Conservation (phyloP, 768 basidiomycete species). For the Dioszegia crocea region DNA sequence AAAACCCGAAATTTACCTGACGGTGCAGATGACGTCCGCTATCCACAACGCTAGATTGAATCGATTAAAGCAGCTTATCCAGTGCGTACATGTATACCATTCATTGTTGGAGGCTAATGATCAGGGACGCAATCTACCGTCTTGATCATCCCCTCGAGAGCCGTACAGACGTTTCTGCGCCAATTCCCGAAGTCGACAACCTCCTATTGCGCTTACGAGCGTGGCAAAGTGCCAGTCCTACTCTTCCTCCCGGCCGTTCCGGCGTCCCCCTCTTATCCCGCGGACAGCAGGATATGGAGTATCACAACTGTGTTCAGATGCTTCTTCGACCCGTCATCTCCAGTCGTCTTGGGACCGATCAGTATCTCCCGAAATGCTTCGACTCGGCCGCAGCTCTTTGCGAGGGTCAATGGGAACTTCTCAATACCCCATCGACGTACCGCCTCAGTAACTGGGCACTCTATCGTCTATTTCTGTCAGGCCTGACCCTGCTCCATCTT, state of each 20-base stretch:
- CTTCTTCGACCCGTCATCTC: slow-evolving; percentile 31
- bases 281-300: slow-evolving; percentile 27
- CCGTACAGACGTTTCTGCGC: background rate
- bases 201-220: slow-evolving; percentile 15
- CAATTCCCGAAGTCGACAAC: slow-evolving; percentile 23
- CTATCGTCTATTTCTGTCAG: slow-evolving; percentile 31
- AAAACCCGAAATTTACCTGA: background rate
- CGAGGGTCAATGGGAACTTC: slow-evolving; percentile 16
- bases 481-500: slow-evolving; percentile 30
- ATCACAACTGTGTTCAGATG: slow-evolving; percentile 35
- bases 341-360: slow-evolving; percentile 9
- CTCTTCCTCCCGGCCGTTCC: slow-evolving; percentile 10
- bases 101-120: background rate
- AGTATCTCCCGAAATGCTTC: slow-evolving; percentile 22
- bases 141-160: slow-evolving; percentile 23
- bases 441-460: slow-evolving; percentile 24
- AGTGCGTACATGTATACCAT: slow-evolving; percentile 11
- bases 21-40: slow-evolving; percentile 32
- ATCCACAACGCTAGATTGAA: slow-evolving; percentile 37
- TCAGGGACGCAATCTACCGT: slow-evolving; percentile 28
- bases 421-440: background rate
- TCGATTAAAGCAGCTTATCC: slow-evolving; percentile 33
- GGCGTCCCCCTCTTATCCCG: slow-evolving; percentile 25
- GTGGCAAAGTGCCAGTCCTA: slow-evolving; percentile 24
- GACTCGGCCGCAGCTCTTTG: slow-evolving; percentile 31